A percentile compares a stretch with the other conserved stretches of the same genome.
These are phyloP conservation scores for Tripterygium wilfordii DNA, from an alignment of 177 flowering plant species.

Conservation along the genomic window DNA sequence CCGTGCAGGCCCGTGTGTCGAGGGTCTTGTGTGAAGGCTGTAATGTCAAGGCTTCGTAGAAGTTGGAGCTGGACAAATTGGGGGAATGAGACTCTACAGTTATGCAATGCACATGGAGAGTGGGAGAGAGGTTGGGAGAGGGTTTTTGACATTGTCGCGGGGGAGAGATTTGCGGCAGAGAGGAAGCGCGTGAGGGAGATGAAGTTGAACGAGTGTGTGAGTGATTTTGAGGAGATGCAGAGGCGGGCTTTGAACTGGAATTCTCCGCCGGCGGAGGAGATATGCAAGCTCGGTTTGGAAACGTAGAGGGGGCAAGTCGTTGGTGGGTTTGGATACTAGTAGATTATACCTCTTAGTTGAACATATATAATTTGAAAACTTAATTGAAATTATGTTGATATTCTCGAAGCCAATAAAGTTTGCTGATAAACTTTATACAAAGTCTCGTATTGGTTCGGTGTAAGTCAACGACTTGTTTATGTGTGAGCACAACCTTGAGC, in stretches of 20 bases:
- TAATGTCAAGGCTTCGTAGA: conserved; percentile 34
- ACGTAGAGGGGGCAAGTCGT: no score
- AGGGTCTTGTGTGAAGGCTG: conserved; percentile 52
- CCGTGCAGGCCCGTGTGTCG: conserved; percentile 66
- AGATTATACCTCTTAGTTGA: no score
- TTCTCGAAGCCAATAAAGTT: no score
- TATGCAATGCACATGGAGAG: conserved; percentile 64
- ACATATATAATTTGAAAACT: no score
- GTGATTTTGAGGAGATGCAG: conserved; percentile 53
- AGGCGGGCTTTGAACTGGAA: conserved; percentile 45
- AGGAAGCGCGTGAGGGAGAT: conserved; percentile 36
- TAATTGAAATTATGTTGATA: no score
- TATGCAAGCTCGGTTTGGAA: conserved; percentile 52
- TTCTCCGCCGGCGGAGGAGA: conserved; percentile 45
- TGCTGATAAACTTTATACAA: no score
- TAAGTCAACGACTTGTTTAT: no score
- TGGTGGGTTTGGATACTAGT: no score
- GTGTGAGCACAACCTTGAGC: no score
- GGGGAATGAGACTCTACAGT: conserved; percentile 43
- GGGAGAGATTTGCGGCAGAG: conserved; percentile 33
- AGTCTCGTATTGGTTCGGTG: no score
- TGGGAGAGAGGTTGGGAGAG: conserved; percentile 86
- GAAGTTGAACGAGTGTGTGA: conserved; percentile 41
- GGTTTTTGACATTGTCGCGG: conserved; percentile 53
- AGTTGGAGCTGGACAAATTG: conserved; percentile 89